Evolutionary conservation across 148 eudicot genomes (phyloP).

Genomic region (Arbutus unedo): DNA sequence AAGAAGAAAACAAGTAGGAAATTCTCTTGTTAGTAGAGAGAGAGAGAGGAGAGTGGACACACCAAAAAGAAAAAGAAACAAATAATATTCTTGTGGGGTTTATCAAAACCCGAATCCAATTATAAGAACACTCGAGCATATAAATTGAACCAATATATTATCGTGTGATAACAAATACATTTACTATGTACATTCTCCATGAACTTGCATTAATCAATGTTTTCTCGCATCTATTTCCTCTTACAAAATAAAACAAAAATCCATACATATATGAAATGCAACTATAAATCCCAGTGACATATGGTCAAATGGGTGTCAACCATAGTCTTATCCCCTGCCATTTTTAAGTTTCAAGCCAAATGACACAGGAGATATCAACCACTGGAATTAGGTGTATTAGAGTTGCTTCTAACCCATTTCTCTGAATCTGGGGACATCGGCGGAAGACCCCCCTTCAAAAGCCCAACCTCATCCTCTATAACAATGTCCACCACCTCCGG

Average conservation of each 20-base stretch:
- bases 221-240: background rate
- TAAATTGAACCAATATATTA: background rate
- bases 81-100: too few relatives aligned
- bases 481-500: slow-evolving; percentile 57
- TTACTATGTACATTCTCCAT: slow-evolving; percentile 4
- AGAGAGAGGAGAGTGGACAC: too few relatives aligned
- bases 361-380: background rate
- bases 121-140: background rate
- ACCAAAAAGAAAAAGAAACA: too few relatives aligned
- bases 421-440: slow-evolving; percentile 48
- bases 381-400: slow-evolving; percentile 19
- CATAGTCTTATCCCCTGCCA: background rate
- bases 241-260: background rate
- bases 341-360: background rate
- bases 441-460: slow-evolving; percentile 33
- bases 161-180: background rate
- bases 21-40: too few relatives aligned
- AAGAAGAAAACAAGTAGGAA: too few relatives aligned
- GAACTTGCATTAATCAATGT: background rate
- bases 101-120: background rate
- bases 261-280: background rate
- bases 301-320: background rate
- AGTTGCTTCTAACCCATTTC: slow-evolving; percentile 24
- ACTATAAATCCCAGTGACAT: background rate
- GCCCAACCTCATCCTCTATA: slow-evolving; percentile 47